Conservation (phyloP, 2,329 filamentous ascomycete species). For the Onygena corvina region DNA sequence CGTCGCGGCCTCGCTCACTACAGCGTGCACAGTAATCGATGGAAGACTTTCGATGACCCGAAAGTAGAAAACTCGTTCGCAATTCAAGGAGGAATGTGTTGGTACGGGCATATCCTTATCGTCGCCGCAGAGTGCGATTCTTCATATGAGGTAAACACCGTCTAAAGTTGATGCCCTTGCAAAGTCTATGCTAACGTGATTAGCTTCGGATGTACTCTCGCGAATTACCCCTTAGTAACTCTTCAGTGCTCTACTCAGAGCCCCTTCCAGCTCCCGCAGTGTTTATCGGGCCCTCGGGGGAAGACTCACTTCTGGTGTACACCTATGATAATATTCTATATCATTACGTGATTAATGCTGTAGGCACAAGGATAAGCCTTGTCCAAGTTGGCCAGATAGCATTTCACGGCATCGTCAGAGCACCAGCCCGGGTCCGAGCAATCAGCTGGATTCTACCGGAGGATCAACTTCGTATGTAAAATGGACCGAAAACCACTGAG, state of each 20-base stretch:
- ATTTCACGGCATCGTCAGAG: slow-evolving; percentile 89
- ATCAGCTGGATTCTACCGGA: slow-evolving; percentile 95
- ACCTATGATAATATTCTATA: slow-evolving; percentile 94
- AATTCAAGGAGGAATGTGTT: slow-evolving; percentile 93
- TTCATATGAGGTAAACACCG: slow-evolving; percentile 52
- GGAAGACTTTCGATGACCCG: slow-evolving; percentile 83
- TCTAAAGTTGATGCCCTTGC: background rate
- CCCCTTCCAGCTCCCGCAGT: slow-evolving; percentile 76
- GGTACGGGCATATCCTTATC: slow-evolving; percentile 91
- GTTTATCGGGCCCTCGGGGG: slow-evolving; percentile 73
- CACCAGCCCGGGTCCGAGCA: slow-evolving; percentile 79
- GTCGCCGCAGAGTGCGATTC: slow-evolving; percentile 80
- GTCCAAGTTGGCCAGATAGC: slow-evolving; percentile 96
- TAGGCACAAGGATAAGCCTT: slow-evolving; percentile 58
- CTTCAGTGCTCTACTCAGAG: slow-evolving; percentile 63
- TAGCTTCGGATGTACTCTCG: slow-evolving; percentile 81
- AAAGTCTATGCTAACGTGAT: slow-evolving; percentile 13
- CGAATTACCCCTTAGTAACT: slow-evolving; percentile 63
- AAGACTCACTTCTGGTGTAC: slow-evolving; percentile 91
- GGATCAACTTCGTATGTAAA: slow-evolving; percentile 56
- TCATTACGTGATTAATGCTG: slow-evolving; percentile 76
- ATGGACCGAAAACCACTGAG: slow-evolving; percentile 8
- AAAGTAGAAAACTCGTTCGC: slow-evolving; percentile 79
- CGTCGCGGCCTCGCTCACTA: slow-evolving; percentile 87
- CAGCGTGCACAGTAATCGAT: slow-evolving; percentile 82